Evolutionary conservation across 192 early-diverging fungal species (phyloP), one percentile per base, ranked within the genome.

Genomic region (Rhizoclosmatium globosum): DNA sequence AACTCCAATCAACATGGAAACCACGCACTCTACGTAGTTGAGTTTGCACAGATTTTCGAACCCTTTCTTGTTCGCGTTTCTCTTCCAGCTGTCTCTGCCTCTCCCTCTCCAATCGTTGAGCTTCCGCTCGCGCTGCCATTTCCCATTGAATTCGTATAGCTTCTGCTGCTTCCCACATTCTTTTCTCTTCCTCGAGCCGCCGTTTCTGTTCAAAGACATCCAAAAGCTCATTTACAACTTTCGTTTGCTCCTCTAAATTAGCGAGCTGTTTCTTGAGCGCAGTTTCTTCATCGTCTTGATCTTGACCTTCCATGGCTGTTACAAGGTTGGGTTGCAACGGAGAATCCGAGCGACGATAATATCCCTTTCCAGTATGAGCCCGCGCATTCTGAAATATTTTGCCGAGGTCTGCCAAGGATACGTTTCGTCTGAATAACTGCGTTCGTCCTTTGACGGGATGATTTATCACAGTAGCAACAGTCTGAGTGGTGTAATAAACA

Each of bases 341-440:
- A n/a, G n/a, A n/a, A n/a, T n/a, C n/a, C n/a, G n/a, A n/a, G n/a
- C n/a, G n/a, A n/a, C n/a, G n/a, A n/a, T n/a, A 56, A n/a, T 56
- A 56, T n/a, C 53, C 53, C 19, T 56, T 56, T 9, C 53, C 64
- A 42, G 64, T 65, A 23, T 65, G 64, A 11, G 1, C 23, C 13
- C 64, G 64, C 13, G 23, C 23, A 42, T 65, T 23, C 11, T 9
- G 15, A 21, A 65, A 65, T 9, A 65, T 42, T 9, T 11, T 13
- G 13, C 13, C 41, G 9, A 65, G 41, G 23, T 65, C 64, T 13
- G 64, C 21, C 64, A 0, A 13, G 21, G 64, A 65, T 9, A 9
- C 9, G 31, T 65, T 23, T 9, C 64, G 64, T 11, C 64, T 11
- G 64, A 65, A 65, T 9, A 65, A 13, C 23, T 65, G 64, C 64